These are phyloP conservation scores for Penicillium nordicum DNA, from an alignment of 2,329 filamentous ascomycete species.

Conservation along the genomic window DNA sequence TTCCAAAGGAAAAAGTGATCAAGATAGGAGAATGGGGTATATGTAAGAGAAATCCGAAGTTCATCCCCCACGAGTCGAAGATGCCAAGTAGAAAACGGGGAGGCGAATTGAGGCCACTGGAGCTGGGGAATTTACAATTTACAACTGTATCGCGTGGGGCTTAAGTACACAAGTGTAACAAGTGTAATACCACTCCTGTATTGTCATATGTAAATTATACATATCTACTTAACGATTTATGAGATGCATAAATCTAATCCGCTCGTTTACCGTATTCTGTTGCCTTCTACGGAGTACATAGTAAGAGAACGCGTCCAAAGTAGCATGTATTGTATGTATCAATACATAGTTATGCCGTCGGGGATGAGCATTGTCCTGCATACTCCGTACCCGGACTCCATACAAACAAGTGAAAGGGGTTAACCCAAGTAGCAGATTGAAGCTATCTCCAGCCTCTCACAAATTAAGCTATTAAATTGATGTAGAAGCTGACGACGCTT, in stretches of 20 bases:
- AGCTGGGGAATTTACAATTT: not conserved
- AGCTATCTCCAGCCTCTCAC: not conserved
- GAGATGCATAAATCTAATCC: not conserved
- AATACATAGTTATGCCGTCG: not conserved
- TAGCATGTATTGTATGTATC: not conserved
- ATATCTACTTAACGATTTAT: not conserved
- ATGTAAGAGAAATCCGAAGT: constrained; percentile 5
- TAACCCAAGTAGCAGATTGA: not conserved
- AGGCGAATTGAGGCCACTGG: not conserved
- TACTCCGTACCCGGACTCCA: not conserved
- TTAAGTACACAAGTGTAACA: too few species aligned
- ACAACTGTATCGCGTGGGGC: too few species aligned
- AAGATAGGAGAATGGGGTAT: constrained; percentile 3
- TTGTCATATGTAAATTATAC: not conserved
- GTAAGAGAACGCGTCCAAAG: not conserved
- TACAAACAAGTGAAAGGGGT: not conserved
- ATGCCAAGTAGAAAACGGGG: not conserved
- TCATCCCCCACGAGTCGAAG: not conserved
- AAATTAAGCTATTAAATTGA: not conserved
- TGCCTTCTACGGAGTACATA: too few species aligned
- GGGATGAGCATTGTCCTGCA: not conserved
- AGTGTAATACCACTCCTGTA: too few species aligned
- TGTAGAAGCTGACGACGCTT: constrained; percentile 7
- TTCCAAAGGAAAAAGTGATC: not conserved
- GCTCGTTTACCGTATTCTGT: not conserved